Evolutionary conservation across 1,284 basidiomycete species (phyloP), one percentile per base, ranked within the genome.

Genomic region (Ceraceosorus guamensis): DNA sequence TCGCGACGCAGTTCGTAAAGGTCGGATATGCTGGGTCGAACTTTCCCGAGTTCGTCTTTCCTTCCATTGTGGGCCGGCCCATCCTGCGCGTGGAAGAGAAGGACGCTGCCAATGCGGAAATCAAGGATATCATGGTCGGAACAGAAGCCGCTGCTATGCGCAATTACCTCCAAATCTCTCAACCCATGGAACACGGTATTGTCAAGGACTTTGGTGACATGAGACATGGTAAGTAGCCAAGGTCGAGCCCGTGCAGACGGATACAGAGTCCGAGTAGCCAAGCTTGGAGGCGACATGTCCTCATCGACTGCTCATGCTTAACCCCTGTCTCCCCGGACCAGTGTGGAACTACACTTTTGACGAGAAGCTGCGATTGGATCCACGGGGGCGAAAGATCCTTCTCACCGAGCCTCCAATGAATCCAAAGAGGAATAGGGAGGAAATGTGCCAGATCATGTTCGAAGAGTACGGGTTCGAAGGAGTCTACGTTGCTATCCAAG

Each of bases 391-490:
- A 66, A 98, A 97, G 80, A 83, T 99, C 48, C 79, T 99, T 57
- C 82, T 99, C 67, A 98, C 95, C 0, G 95, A 99, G 78, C 95
- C 95, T n/a, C 95, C 93, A 45, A 97, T 98, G 93, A 98, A 98
- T 79, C 95, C 95, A 4, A 90, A 87, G 76, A 85, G 79, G 65
- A 98, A 98, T 78, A 80, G 95, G 69, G 86, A 92, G 78, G 82
- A 84, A 75, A 97, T 98, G 92, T 87, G 85, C 60, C 87, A 98
- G 78, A 90, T 97, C 76, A 98, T 99, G 93, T 97, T 98, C 76
- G 95, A 99, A 79, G 88, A 95, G 70, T 99, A 97, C 77, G 90
- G 90, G 5, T 96, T 98, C 73, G 86, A 86, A 24, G 89, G 91
- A 0, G 90, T 98, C 57, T 98, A 98, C 77, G 86, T 99, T 1